These are phyloP conservation scores for Aspergillus nomiae DNA, from an alignment of 2,329 filamentous ascomycete species.

Conservation along the genomic window DNA sequence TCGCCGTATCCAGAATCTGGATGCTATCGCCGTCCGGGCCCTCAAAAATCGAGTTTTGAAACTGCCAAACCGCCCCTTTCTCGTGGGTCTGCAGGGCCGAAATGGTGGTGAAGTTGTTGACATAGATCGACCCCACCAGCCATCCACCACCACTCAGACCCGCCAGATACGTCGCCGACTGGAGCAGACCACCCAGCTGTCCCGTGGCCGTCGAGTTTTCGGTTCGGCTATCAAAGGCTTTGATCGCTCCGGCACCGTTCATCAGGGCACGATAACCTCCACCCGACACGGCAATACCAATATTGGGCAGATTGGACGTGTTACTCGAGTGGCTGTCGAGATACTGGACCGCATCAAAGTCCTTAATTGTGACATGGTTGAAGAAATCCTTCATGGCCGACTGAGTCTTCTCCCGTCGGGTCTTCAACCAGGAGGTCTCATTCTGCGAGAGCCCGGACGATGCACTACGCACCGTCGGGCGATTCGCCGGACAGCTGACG, in stretches of 20 bases:
- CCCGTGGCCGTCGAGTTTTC: constrained; percentile 61
- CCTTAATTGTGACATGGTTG: constrained; percentile 69
- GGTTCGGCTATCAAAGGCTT: constrained; percentile 77
- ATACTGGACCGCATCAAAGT: constrained; percentile 75
- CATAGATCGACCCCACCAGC: constrained; percentile 79
- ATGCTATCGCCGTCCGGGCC: constrained; percentile 40
- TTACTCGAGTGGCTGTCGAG: constrained; percentile 63
- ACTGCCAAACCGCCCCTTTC: constrained; percentile 29
- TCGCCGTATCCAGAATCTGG: constrained; percentile 48
- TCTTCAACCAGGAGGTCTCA: constrained; percentile 74
- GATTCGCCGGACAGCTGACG: constrained; percentile 68
- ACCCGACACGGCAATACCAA: constrained; percentile 78
- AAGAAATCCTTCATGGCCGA: constrained; percentile 74
- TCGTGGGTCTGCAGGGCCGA: constrained; percentile 35
- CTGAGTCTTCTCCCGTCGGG: constrained; percentile 71
- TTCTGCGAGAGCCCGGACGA: constrained; percentile 64
- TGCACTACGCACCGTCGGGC: constrained; percentile 70
- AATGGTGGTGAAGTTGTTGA: constrained; percentile 77
- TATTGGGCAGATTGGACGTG: constrained; percentile 62
- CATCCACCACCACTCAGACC: constrained; percentile 84
- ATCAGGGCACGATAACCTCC: constrained; percentile 86
- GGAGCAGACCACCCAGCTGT: constrained; percentile 78
- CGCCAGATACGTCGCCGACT: constrained; percentile 78
- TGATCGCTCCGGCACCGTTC: constrained; percentile 79
- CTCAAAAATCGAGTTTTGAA: constrained; percentile 52